A percentile compares a stretch with the other conserved stretches of the same genome.
Evolutionary conservation across 257 asterid genomes (phyloP).

Genomic region (Plantago major): DNA sequence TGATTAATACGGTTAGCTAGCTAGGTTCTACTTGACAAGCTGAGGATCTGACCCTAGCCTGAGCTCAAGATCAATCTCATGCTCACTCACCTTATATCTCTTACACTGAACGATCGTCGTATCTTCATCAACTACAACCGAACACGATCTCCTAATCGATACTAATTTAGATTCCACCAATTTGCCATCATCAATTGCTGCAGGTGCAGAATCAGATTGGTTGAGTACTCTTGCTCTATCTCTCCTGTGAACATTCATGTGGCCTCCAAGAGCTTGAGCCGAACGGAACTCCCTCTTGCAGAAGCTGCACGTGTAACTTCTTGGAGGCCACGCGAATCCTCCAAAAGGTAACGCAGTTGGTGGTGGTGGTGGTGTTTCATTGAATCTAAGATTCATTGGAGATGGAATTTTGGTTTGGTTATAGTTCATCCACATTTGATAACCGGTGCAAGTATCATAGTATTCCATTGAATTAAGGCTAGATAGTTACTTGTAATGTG

Average conservation of each 20-base stretch:
- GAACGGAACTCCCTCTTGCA: constrained; percentile 57
- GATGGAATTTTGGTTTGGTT: constrained; percentile 14
- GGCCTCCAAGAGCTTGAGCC: constrained; percentile 78
- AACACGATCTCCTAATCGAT: constrained; percentile 6
- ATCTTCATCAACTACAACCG: neutral
- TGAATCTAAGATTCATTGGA: constrained; percentile 15
- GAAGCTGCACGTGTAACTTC: constrained; percentile 55
- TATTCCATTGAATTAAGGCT: constrained; percentile 13
- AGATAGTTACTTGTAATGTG: neutral
- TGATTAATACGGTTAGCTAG: neutral
- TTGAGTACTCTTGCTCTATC: constrained; percentile 56
- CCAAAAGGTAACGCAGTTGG: constrained; percentile 36
- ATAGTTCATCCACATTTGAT: constrained; percentile 30
- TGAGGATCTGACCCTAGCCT: constrained; percentile 52
- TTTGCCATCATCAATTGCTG: neutral
- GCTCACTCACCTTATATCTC: constrained; percentile 11
- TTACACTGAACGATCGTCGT: neutral
- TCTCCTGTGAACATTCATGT: constrained; percentile 71
- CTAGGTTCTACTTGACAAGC: constrained; percentile 23
- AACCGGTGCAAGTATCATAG: constrained; percentile 11
- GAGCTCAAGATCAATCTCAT: constrained; percentile 68
- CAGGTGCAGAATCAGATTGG: constrained; percentile 27
- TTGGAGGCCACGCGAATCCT: constrained; percentile 58
- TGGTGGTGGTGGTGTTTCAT: constrained; percentile 16
- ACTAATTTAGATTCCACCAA: no score